Base-by-base conservation (phyloP, 2,329 filamentous ascomycete genomes). In the Microdochium bolleyi region DNA sequence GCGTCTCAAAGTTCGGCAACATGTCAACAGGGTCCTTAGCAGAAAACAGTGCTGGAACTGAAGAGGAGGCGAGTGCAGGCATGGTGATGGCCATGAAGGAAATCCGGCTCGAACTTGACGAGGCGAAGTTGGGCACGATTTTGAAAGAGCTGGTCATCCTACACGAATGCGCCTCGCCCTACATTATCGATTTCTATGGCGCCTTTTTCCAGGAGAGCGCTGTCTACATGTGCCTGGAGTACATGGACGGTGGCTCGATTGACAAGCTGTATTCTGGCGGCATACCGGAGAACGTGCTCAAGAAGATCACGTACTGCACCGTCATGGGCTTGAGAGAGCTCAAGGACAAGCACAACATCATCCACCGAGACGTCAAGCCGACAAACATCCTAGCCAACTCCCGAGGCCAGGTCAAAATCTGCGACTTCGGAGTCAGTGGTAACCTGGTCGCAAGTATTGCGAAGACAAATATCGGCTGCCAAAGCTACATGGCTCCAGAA, bases 1-100 rank as follows among this genome's bases (percentile, higher is more conserved):
- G 11, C 55, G 60, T 4, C 60, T 66, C 3, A 63, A 46, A 19
- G 41, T 19, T 46, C 16, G n/a, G n/a, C n/a, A 46, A 46, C 41
- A 22, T 22, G 41, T 46, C 41, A 7, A 46, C 41, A 11, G 19
- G 41, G 14, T 46, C 41, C 4, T 46, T 46, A 46, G 16, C 41
- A 22, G 41, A 46, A 3, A 24, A 5, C 16, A 24, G 19, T 24
- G 41, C 65, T 11, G 63, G 64, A 0, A 53, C 60, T 0, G 54
- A 60, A 13, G 66, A 67, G 14, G 53, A 59, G 24, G 67, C 60
- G 49, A 63, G 65, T n/a, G 56, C 58, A 2, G 91, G 92, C 19
- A 82, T 88, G 50, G 78, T 96, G 55, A 97, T 99, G 94, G 94
- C 94, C 14, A 99, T 99, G 94, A 99, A 99, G 69, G 94, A 99